Base-by-base conservation (phyloP, 2,329 filamentous ascomycete species). In the Exophiala phaeomuriformis region DNA sequence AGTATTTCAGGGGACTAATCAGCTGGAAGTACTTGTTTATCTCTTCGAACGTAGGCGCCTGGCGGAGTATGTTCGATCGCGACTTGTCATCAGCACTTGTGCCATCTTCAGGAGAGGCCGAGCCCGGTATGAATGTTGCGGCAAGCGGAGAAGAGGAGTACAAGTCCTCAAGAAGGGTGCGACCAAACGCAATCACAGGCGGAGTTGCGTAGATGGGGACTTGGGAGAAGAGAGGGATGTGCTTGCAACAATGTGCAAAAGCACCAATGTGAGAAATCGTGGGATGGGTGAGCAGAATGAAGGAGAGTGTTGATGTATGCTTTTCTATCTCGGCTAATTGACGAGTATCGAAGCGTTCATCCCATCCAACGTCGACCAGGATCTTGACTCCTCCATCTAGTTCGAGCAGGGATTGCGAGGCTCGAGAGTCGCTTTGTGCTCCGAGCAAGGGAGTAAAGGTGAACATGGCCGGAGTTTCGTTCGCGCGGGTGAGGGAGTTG, bases 321-420 rank as follows among this genome's bases (percentile, higher is more conserved):
- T 89, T 93, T 72, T 97, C 91, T 57, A 98, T 80, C 71, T 93
- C 88, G 64, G 83, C 83, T 49, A 98, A 81, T 75, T 88, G 86
- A 58, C 81, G 80, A 32, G 82, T 81, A 66, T 95, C 86, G 68
- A 98, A 97, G 1, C 81, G 80, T 68, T 95, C 89, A 68, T 97
- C 90, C 93, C 93, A 98, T 56, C 93, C 93, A 42, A 96, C 85
- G 67, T 96, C 91, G 36, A 98, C 82, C 50, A 98, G 79, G 49
- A 98, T 83, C 71, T 97, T 97, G 72, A 98, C 86, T 55, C 91
- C 93, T 60, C 91, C 91, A 74, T 98, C 93, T 52, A 98, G 85
- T 75, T 97, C 91, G 45, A 98, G 77, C 35, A 98, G 81, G n/a
- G 93, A 97, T 69, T 96, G 90, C 59, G 90, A 94, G 41, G 91